phyloP scores from a whole-genome alignment of 768 basidiomycete genomes.

The Asterophora lycoperdoides region DNA sequence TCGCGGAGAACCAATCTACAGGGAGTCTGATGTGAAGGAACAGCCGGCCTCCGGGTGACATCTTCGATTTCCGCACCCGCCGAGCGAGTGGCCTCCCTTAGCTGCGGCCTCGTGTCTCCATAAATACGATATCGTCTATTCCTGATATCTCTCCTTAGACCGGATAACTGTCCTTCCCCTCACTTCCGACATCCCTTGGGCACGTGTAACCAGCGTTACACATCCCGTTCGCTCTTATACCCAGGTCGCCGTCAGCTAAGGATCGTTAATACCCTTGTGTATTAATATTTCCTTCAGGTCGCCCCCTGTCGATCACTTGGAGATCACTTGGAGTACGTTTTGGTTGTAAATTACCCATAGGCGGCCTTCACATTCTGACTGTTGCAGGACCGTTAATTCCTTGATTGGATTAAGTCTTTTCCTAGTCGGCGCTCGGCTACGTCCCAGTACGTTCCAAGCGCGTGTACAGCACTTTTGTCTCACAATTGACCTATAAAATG shows the following conservation, averaged over 20 bases:
- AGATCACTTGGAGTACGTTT: too few relatives aligned
- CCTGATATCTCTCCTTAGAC: constrained; percentile 31
- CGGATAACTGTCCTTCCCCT: constrained; percentile 33
- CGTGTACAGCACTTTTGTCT: too few relatives aligned
- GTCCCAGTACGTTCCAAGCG: too few relatives aligned
- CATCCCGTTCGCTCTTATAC: constrained; percentile 19
- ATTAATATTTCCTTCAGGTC: constrained; percentile 1
- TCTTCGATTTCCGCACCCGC: constrained; percentile 32
- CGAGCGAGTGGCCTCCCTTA: constrained; percentile 31
- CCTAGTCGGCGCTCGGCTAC: too few relatives aligned
- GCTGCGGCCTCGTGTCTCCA: constrained; percentile 40
- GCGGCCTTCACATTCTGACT: too few relatives aligned
- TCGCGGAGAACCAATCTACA: constrained; percentile 21
- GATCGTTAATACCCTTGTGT: neutral
- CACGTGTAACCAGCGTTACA: constrained; percentile 14
- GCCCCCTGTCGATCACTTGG: constrained; percentile 6
- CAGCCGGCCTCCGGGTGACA: constrained; percentile 29
- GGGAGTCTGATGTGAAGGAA: constrained; percentile 26
- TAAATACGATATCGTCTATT: constrained; percentile 29
- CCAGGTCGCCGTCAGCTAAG: constrained; percentile 16
- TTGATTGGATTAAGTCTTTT: too few relatives aligned
- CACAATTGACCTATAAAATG: too few relatives aligned
- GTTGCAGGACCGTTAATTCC: too few relatives aligned
- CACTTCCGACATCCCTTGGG: constrained; percentile 11
- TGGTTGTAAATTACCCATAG: too few relatives aligned